Percentiles rank a stretch among this genome's conserved stretches.
These are phyloP conservation scores for Colletotrichum gigasporum DNA, from an alignment of 2,329 filamentous ascomycete species.

Conservation along the genomic window DNA sequence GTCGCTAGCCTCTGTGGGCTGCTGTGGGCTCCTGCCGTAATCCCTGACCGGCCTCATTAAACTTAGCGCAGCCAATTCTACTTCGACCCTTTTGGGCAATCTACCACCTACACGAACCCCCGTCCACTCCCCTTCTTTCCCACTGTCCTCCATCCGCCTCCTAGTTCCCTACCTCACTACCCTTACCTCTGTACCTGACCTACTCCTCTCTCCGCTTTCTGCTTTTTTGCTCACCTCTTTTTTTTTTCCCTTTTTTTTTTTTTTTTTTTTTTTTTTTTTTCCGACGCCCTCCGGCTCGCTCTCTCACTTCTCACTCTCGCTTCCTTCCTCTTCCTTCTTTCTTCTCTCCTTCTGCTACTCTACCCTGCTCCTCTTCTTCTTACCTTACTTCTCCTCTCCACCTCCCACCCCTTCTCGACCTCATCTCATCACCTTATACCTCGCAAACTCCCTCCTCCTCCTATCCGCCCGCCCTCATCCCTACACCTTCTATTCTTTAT, in stretches of 20 bases:
- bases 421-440: constrained; percentile 36
- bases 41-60: constrained; percentile 48
- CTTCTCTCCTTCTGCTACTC: constrained; percentile 30
- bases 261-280: constrained; percentile 33
- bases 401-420: constrained; percentile 30
- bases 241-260: constrained; percentile 30
- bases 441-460: constrained; percentile 39
- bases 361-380: constrained; percentile 36
- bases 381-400: constrained; percentile 31
- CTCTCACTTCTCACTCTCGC: constrained; percentile 38
- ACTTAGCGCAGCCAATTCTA: constrained; percentile 51
- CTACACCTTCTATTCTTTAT: constrained; percentile 41
- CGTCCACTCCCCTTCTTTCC: constrained; percentile 35
- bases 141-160: constrained; percentile 20
- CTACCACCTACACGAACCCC: constrained; percentile 40
- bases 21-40: constrained; percentile 27
- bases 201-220: constrained; percentile 23
- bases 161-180: constrained; percentile 13
- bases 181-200: constrained; percentile 10
- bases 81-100: constrained; percentile 47
- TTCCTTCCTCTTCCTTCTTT: constrained; percentile 42
- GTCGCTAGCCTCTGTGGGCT: constrained; percentile 18
- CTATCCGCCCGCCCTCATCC: constrained; percentile 41
- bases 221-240: constrained; percentile 20
- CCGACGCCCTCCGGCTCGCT: constrained; percentile 28